Percentiles rank a stretch among this genome's conserved stretches.
phyloP scores from a whole-genome alignment of 306 rosid species.

The Sophora flavescens region DNA sequence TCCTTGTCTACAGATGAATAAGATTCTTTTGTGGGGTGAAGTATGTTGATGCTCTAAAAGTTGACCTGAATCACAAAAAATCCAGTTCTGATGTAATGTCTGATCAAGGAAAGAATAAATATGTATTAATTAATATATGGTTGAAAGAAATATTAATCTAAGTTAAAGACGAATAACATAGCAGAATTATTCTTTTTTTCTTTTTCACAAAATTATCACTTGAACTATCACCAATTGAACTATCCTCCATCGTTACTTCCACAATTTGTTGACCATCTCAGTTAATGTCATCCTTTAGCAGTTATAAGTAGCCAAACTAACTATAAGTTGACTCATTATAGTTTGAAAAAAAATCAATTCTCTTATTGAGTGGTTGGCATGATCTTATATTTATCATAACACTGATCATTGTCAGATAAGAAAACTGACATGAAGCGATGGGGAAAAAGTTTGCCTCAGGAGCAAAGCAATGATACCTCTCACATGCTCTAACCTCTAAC shows the following conservation, averaged over 20 bases:
- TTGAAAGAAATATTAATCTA: too few species aligned
- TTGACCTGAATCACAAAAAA: too few species aligned
- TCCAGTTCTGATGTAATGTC: too few species aligned
- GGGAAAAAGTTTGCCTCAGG: not conserved
- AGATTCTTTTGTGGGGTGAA: too few species aligned
- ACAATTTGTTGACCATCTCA: slow-evolving; percentile 58
- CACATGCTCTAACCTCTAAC: not conserved
- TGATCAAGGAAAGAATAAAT: too few species aligned
- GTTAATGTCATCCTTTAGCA: not conserved
- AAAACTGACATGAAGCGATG: not conserved
- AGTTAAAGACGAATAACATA: too few species aligned
- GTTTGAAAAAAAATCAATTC: not conserved
- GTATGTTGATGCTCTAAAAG: too few species aligned
- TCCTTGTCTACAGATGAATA: too few species aligned
- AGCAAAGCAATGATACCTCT: not conserved
- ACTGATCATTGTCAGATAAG: not conserved
- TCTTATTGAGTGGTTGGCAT: not conserved
- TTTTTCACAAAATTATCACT: too few species aligned
- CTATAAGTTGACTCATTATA: not conserved
- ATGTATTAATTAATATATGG: too few species aligned
- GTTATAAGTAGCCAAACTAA: not conserved
- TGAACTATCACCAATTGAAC: too few species aligned
- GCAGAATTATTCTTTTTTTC: too few species aligned
- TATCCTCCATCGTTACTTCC: slow-evolving; percentile 74
- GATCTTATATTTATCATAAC: not conserved